A percentile compares a stretch with the other conserved stretches of the same genome.
Evolutionary conservation across 2,329 filamentous ascomycete genomes (phyloP).

Genomic region (Trichoderma lentiforme): DNA sequence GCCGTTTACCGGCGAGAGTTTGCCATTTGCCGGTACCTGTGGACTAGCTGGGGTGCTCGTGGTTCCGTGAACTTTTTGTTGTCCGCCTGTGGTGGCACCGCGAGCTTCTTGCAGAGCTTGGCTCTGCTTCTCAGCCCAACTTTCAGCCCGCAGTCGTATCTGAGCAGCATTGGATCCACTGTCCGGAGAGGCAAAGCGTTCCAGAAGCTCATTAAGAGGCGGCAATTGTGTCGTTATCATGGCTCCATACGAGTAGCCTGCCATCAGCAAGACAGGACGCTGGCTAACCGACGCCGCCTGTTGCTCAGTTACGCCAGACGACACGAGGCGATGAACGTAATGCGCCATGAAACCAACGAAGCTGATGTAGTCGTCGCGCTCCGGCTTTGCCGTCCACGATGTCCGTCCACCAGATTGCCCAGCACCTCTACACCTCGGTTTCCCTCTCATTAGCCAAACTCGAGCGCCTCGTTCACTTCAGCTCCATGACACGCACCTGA

Average conservation of each 20-base stretch:
- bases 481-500: slow-evolving; percentile 57
- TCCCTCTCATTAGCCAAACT: background rate
- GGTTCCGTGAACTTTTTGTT: slow-evolving; percentile 3
- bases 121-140: slow-evolving; percentile 63
- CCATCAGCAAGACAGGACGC: slow-evolving; percentile 54
- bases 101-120: slow-evolving; percentile 40
- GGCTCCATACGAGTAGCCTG: slow-evolving; percentile 88
- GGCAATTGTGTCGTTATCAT: slow-evolving; percentile 75
- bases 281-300: background rate
- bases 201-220: slow-evolving; percentile 55
- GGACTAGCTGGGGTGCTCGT: slow-evolving; percentile 20
- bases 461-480: background rate
- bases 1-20: slow-evolving; percentile 32
- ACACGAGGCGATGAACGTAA: slow-evolving; percentile 62
- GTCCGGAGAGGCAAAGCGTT: slow-evolving; percentile 52
- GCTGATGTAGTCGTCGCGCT: slow-evolving; percentile 78
- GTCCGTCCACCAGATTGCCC: slow-evolving; percentile 71
- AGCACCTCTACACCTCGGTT: slow-evolving; percentile 60
- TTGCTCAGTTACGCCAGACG: background rate
- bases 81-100: slow-evolving; percentile 30
- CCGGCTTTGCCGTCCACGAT: slow-evolving; percentile 81
- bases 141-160: slow-evolving; percentile 66
- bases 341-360: slow-evolving; percentile 75
- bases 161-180: slow-evolving; percentile 61
- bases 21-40: slow-evolving; percentile 22